phyloP scores from a whole-genome alignment of 1,284 basidiomycete genomes.

The Takashimella koratensis region DNA sequence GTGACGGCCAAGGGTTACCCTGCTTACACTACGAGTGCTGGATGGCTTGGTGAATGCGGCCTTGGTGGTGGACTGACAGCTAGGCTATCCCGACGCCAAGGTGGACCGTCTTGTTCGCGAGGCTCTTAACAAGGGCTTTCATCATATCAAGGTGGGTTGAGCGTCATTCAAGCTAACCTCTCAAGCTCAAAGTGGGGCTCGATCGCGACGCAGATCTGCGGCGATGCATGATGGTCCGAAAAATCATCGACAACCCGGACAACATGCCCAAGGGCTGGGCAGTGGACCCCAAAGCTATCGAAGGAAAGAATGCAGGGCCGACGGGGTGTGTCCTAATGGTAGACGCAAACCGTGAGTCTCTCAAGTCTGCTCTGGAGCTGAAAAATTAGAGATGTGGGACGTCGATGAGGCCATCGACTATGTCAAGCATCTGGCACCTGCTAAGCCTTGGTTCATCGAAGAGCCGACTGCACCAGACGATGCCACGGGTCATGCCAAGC shows the following conservation, averaged over 20 bases:
- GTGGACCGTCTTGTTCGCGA: conserved; percentile 79
- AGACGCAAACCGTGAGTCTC: conserved; percentile 81
- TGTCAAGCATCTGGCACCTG: conserved; percentile 70
- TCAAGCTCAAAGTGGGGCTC: conserved; percentile 96
- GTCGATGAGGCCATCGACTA: conserved; percentile 89
- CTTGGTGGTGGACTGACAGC: too few species aligned
- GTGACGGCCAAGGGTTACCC: conserved; percentile 68
- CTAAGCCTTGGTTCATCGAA: conserved; percentile 96
- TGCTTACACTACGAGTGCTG: conserved; percentile 85
- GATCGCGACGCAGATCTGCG: conserved; percentile 76
- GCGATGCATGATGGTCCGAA: conserved; percentile 80
- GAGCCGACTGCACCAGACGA: conserved; percentile 93
- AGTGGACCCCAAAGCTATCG: conserved; percentile 63
- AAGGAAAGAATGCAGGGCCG: conserved; percentile 88
- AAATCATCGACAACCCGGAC: conserved; percentile 83
- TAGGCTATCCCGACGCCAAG: conserved; percentile 84
- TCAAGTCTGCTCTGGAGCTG: neutral
- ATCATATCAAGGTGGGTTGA: conserved; percentile 68
- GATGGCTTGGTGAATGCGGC: conserved; percentile 65
- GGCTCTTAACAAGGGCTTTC: conserved; percentile 80
- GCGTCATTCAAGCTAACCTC: neutral
- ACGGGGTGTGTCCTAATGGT: conserved; percentile 94
- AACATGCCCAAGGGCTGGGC: conserved; percentile 49
- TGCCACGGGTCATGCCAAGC: conserved; percentile 56
- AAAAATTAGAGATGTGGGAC: conserved; percentile 71